Evolutionary conservation across 805 yeast species (phyloP).

Genomic region (Sugiyamaella floridensis): DNA sequence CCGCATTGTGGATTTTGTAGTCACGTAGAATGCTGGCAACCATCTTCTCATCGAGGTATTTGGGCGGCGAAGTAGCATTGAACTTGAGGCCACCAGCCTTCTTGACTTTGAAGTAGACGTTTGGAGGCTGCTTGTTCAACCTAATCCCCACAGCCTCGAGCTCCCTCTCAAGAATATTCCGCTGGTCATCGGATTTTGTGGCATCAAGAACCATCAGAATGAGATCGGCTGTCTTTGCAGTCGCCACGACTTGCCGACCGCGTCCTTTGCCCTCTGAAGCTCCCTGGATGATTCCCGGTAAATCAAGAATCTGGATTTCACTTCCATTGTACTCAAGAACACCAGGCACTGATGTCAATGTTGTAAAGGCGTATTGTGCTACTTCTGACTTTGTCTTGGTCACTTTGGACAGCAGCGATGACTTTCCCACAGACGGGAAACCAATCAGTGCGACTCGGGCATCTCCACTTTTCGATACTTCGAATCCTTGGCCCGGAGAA

Average conservation of each 20-base stretch:
- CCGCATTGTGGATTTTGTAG: conserved; percentile 87
- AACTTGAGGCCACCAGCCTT: conserved; percentile 89
- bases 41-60: conserved; percentile 71
- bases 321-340: conserved; percentile 94
- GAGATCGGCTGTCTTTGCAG: conserved; percentile 90
- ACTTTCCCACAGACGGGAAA: conserved; percentile 96
- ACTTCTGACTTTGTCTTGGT: conserved; percentile 93
- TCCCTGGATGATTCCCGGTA: conserved; percentile 95
- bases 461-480: conserved; percentile 92
- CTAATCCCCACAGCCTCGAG: conserved; percentile 92
- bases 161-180: conserved; percentile 80
- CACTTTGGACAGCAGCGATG: conserved; percentile 79
- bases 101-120: conserved; percentile 68
- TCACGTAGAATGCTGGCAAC: conserved; percentile 73
- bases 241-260: conserved; percentile 93
- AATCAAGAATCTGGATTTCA: conserved; percentile 92
- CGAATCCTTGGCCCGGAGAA: conserved; percentile 80
- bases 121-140: conserved; percentile 73
- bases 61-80: conserved; percentile 75
- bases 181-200: conserved; percentile 85
- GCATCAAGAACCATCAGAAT: conserved; percentile 93
- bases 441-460: conserved; percentile 94
- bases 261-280: conserved; percentile 97
- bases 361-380: conserved; percentile 92
- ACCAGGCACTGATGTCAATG: conserved; percentile 94